Base-by-base conservation (phyloP, 2,329 filamentous ascomycete genomes). In the Proliferodiscus dingleyae region DNA sequence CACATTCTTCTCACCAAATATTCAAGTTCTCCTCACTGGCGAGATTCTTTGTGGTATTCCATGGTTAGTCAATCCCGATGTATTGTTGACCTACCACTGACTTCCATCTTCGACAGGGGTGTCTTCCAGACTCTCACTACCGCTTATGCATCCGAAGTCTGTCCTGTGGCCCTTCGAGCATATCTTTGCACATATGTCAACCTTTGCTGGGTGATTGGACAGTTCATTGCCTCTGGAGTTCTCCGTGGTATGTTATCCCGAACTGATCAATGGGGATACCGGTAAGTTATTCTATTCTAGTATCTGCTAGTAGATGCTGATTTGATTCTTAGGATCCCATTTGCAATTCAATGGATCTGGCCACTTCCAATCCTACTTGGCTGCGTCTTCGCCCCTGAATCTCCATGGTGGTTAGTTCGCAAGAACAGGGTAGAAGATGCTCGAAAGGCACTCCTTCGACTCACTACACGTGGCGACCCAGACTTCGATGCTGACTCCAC, bases 151-250 rank as follows among this genome's bases (percentile, higher is more conserved):
- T 62, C 51, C 6, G 61, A 66, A 71, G 60, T 65, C 2, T 58
- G 56, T 15, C 60, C 61, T n/a, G 59, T 58, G 7, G 51, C 56
- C 7, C 53, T 65, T 5, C 53, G 61, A 19, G 55, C 61, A 0
- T 64, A 64, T 36, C 52, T 57, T 24, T 56, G 44, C 2, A 75
- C 73, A 1, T 77, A 75, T 42, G 70, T 73, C 50, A 74, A 75
- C 57, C 67, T 75, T 50, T 77, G 74, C 65, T 78, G 74, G 73
- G 73, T 60, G 2, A 53, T 74, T 4, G 71, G 72, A 19, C 71
- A 74, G 52, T 57, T 74, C 38, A 68, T 74, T 43, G 70, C 69
- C 18, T 65, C 72, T 32, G 70, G 70, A 5, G 70, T 73, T 13
- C 68, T 74, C 45, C 68, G 66, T 49, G 60, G 61, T 6, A 66